A percentile compares a stretch with the other conserved stretches of the same genome.
These are phyloP conservation scores for Lentinula sp. DNA, from an alignment of 768 basidiomycete genomes.

Conservation along the genomic window DNA sequence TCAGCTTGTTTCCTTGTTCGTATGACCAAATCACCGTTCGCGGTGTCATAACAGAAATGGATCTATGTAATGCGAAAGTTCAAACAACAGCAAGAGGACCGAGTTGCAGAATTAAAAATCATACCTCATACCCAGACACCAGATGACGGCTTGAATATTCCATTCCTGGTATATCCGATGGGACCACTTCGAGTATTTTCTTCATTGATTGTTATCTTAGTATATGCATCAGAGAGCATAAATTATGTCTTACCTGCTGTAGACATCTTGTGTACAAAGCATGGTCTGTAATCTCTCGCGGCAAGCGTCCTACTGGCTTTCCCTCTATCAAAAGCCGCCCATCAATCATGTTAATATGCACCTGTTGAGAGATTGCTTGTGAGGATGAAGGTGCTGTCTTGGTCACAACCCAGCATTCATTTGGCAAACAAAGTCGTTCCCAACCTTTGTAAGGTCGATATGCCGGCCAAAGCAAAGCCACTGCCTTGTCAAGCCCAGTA, in stretches of 20 bases:
- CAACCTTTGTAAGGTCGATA: conserved; percentile 15
- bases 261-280: conserved; percentile 29
- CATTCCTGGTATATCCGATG: conserved; percentile 21
- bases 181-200: conserved; percentile 25
- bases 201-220: neutral
- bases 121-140: conserved; percentile 17
- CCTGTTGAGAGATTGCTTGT: conserved; percentile 14
- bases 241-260: conserved; percentile 20
- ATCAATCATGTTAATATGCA: conserved; percentile 33
- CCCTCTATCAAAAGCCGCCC: conserved; percentile 37
- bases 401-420: conserved; percentile 22
- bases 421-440: conserved; percentile 12
- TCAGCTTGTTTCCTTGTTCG: conserved; percentile 1
- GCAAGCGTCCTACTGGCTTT: conserved; percentile 30
- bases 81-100: no score
- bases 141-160: conserved; percentile 19
- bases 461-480: conserved; percentile 10
- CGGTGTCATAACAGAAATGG: conserved; percentile 17
- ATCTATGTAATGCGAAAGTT: conserved; percentile 15
- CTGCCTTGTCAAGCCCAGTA: conserved; percentile 1
- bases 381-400: conserved; percentile 11
- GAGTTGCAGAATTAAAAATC: neutral
- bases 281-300: conserved; percentile 23
- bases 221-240: neutral
- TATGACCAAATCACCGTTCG: conserved; percentile 20